A percentile compares a stretch with the other conserved stretches of the same genome.
These are phyloP conservation scores for Arabidopsis thaliana DNA, from an alignment of 345 rosid genomes.

Conservation along the genomic window DNA sequence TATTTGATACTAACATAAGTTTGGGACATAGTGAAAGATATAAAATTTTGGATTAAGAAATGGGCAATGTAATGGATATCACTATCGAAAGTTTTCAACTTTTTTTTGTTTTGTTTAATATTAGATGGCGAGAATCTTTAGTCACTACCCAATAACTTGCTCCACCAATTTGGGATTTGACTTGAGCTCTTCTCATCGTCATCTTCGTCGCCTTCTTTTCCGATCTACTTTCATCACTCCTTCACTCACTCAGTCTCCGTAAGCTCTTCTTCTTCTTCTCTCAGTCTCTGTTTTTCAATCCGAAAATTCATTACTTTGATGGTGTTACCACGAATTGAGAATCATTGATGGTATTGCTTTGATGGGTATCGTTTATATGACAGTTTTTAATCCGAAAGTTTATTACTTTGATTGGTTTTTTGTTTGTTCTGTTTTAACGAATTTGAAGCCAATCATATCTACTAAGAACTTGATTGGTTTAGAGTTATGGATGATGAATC, in stretches of 20 bases:
- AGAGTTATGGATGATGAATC: not conserved
- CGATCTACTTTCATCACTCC: conserved; percentile 21
- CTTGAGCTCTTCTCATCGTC: conserved; percentile 25
- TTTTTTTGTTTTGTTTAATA: not conserved
- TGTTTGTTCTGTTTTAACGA: not conserved
- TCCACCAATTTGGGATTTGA: conserved; percentile 36
- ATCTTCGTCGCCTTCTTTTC: conserved; percentile 5
- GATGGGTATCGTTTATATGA: conserved; percentile 14
- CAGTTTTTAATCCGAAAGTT: conserved; percentile 21
- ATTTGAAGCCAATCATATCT: conserved; percentile 1
- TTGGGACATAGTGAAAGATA: not conserved
- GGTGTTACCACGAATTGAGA: conserved; percentile 20
- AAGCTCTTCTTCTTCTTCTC: conserved; percentile 29
- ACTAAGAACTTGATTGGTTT: conserved; percentile 1
- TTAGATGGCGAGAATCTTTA: conserved; percentile 43
- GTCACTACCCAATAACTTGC: conserved; percentile 29
- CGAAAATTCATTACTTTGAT: not conserved
- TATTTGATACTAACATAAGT: no score
- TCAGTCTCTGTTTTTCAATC: conserved; percentile 6
- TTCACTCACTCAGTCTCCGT: conserved; percentile 34
- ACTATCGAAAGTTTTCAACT: conserved; percentile 8
- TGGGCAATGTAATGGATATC: not conserved
- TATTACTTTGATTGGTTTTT: conserved; percentile 31
- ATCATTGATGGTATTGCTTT: not conserved
- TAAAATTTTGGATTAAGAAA: conserved; percentile 3